A percentile compares a stretch with the other conserved stretches of the same genome.
Evolutionary conservation across 2,329 filamentous ascomycete species (phyloP).

Genomic region (Trichoderma sp.): DNA sequence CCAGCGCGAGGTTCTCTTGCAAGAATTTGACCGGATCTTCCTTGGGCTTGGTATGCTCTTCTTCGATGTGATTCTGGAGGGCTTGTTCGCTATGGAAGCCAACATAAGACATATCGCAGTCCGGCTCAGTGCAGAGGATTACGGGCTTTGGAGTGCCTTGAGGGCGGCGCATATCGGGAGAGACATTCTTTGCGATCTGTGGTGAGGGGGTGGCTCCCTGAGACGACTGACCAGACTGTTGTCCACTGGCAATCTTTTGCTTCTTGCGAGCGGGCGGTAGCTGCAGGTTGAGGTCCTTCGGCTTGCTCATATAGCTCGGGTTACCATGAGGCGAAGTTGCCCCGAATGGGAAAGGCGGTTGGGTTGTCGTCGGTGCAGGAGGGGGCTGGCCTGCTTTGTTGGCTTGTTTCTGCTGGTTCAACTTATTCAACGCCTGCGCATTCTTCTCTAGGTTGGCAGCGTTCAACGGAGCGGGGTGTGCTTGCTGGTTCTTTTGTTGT

Average conservation of each 20-base stretch:
- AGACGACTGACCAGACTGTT: slow-evolving; percentile 40
- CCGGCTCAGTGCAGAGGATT: slow-evolving; percentile 51
- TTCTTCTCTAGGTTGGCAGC: slow-evolving; percentile 54
- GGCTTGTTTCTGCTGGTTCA: slow-evolving; percentile 38
- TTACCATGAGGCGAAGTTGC: slow-evolving; percentile 59
- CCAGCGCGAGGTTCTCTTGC: slow-evolving; percentile 47
- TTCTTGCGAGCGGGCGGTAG: slow-evolving; percentile 59
- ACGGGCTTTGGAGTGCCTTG: slow-evolving; percentile 41
- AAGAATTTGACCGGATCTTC: slow-evolving; percentile 55
- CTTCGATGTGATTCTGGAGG: slow-evolving; percentile 52
- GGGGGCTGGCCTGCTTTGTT: slow-evolving; percentile 51
- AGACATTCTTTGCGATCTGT: slow-evolving; percentile 46
- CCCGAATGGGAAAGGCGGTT: slow-evolving; percentile 57
- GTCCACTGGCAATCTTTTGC: slow-evolving; percentile 43
- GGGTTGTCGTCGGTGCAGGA: slow-evolving; percentile 55
- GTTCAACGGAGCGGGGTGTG: slow-evolving; percentile 38
- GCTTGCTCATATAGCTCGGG: slow-evolving; percentile 53
- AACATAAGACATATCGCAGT: slow-evolving; percentile 51
- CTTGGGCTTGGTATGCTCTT: slow-evolving; percentile 57
- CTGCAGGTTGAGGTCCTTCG: slow-evolving; percentile 54
- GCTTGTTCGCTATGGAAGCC: slow-evolving; percentile 56
- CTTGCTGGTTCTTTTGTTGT: slow-evolving; percentile 28
- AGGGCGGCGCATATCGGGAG: slow-evolving; percentile 43
- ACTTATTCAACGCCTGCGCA: slow-evolving; percentile 47
- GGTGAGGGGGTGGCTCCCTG: slow-evolving; percentile 47